Percentiles rank a stretch among this genome's conserved stretches.
Evolutionary conservation across 1,284 basidiomycete species (phyloP).

Genomic region (Trametes pubescens): DNA sequence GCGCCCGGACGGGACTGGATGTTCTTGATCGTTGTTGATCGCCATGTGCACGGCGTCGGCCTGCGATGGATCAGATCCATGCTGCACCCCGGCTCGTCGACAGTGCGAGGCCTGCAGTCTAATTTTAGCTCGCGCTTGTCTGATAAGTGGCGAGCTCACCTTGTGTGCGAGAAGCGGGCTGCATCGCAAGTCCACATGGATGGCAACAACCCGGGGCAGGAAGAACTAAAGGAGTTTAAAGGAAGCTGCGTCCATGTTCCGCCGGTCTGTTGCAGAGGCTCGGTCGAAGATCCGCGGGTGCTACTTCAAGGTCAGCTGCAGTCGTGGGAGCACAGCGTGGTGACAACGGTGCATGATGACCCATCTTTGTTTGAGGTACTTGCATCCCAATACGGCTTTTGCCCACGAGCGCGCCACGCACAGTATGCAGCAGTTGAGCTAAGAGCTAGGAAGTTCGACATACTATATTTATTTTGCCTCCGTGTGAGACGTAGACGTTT

Average conservation of each 20-base stretch:
- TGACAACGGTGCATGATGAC: too few relatives aligned
- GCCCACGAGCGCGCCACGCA: too few relatives aligned
- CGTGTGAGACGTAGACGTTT: too few relatives aligned
- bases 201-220: background rate
- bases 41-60: conserved; percentile 16
- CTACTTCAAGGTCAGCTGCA: background rate
- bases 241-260: conserved; percentile 5
- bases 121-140: conserved; percentile 11
- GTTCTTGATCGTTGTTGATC: conserved; percentile 8
- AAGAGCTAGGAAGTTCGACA: too few relatives aligned
- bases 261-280: background rate
- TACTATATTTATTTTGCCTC: too few relatives aligned
- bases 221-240: background rate
- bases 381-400: too few relatives aligned
- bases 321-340: background rate
- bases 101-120: background rate
- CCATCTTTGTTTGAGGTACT: too few relatives aligned
- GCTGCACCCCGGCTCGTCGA: background rate
- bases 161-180: conserved; percentile 15
- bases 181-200: conserved; percentile 10
- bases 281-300: background rate
- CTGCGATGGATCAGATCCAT: conserved; percentile 14
- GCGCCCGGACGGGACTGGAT: background rate
- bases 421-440: too few relatives aligned
- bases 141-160: conserved; percentile 20